Evolutionary conservation across 164 flowering plant species (phyloP), one percentile per base, ranked within the genome.

Genomic region (Vitis vinifera): DNA sequence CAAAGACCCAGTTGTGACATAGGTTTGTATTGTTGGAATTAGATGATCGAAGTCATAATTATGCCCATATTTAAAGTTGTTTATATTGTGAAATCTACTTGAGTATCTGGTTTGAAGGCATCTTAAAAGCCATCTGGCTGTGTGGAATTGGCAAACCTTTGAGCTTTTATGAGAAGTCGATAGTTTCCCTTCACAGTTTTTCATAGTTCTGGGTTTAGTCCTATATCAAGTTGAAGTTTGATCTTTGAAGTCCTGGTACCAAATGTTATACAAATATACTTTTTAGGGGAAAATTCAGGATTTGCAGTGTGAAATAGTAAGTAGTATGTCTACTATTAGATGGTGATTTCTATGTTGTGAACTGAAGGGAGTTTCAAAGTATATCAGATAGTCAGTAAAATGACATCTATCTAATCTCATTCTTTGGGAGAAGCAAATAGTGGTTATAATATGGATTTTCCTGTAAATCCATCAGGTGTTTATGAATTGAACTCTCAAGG

Each of bases 1-100:
- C 12, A 61, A 23, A 67, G 56, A 49, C 75, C 67, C 61, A 67
- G 16, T 44, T 55, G 47, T 53, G 60, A 62, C 61, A 62, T 72
- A 19, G 55, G 15, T 50, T 15, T 44, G 17, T 63, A 23, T 11
- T 7, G 37, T 17, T 59, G 62, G 11, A 23, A 23, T 59, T 59
- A 13, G 62, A 59, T 10, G 23, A 9, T 59, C 11, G 29, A 9
- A 59, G 30, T 23, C 62, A 27, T 61, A 7, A 1, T 51, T 10
- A 51, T 51, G 11, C 55, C 13, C 11, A 51, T 10, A 51, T 9
- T 9, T 51, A 51, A 10, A 51, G 14, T 51, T 51, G 11, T 53
- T 53, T 53, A 12, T 53, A 53, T 10, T n/a, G 44, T 53, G 14
- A 5, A 13, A 13, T 53, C 56, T 9, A 53, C 56, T 53, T 53